Base-by-base conservation (phyloP, 805 yeast species). In the Tetrapisispora pingtungensis region DNA sequence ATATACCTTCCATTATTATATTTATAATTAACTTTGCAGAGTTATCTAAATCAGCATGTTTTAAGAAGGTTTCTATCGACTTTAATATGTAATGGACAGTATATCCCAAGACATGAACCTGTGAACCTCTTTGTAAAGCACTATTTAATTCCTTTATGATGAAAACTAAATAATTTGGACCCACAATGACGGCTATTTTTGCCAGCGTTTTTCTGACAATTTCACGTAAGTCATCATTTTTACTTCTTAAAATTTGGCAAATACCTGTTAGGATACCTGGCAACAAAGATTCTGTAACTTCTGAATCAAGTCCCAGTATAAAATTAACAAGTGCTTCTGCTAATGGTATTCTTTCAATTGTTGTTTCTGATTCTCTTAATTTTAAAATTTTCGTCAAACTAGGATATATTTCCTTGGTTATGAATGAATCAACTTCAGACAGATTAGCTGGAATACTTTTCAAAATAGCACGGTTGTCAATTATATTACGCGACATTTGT, bases 91-190 rank as follows among this genome's bases (percentile, higher is more conserved):
- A 70, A 62, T 93, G 96, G 5, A 86, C 76, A 1, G 97, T 85
- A 65, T 70, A 93, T 56, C 96, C 87, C 54, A 93, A 74, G 46
- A 93, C 87, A 64, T 93, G 98, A 43, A 88, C 76, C 59, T 93
- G 97, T 13, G 96, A 85, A 22, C 98, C 98, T 57, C 94, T 72
- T 5, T 81, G 73, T 43, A 90, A 69, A 0, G 97, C 94, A 17
- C 81, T 65, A 50, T 75, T 79, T 55, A 93, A 71, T 58, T 93
- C 97, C 46, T 75, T 75, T 20, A 93, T 65, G 40, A 93, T 75
- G 57, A 88, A 87, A 44, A 73, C 71, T 47, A 90, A 66, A 58
- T 88, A 88, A 19, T 65, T 61, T 0, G 95, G 71, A 1, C 97
- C 97, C 30, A 90, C 69, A 27, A 75, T 67, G 1, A 64, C 55